Conservation (phyloP, 768 basidiomycete genomes). For the Tricholoma matsutake region DNA sequence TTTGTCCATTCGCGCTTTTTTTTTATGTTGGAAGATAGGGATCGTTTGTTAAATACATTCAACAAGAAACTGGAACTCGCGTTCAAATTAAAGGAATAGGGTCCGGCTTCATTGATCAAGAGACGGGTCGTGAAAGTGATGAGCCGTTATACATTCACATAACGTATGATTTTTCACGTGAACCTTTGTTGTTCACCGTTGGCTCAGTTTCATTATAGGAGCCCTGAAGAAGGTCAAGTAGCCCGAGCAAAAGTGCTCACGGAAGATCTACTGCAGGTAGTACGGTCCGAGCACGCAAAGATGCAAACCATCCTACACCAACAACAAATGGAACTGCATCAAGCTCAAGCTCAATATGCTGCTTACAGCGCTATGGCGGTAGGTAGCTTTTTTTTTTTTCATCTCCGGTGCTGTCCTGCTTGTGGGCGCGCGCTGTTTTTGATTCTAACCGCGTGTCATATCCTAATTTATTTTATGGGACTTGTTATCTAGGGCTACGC, state of each 20-base stretch:
- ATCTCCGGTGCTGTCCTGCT: background rate
- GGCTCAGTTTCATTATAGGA: slow-evolving; percentile 22
- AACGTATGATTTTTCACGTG: slow-evolving; percentile 48
- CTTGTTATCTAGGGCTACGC: slow-evolving; percentile 41
- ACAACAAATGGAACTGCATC: slow-evolving; percentile 83
- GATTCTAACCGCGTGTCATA: background rate
- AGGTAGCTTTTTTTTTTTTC: slow-evolving; percentile 28
- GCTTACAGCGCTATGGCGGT: slow-evolving; percentile 61
- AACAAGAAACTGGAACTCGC: slow-evolving; percentile 91
- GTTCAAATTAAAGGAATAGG: slow-evolving; percentile 97
- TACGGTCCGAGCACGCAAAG: slow-evolving; percentile 84
- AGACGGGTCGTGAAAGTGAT: slow-evolving; percentile 76
- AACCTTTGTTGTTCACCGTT: slow-evolving; percentile 41
- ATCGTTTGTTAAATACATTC: slow-evolving; percentile 97
- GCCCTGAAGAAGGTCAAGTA: slow-evolving; percentile 81
- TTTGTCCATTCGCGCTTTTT: background rate
- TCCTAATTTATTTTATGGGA: too few relatives aligned
- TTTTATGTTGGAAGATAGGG: slow-evolving; percentile 46
- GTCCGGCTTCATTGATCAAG: slow-evolving; percentile 91
- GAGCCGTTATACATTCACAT: slow-evolving; percentile 94
- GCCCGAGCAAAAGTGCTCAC: slow-evolving; percentile 78
- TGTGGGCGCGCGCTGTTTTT: background rate
- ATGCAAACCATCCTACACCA: slow-evolving; percentile 59
- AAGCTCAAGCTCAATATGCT: slow-evolving; percentile 76
- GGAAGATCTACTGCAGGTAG: slow-evolving; percentile 80